Evolutionary conservation across 805 yeast genomes (phyloP).

Genomic region (Debaryomyces maramus): DNA sequence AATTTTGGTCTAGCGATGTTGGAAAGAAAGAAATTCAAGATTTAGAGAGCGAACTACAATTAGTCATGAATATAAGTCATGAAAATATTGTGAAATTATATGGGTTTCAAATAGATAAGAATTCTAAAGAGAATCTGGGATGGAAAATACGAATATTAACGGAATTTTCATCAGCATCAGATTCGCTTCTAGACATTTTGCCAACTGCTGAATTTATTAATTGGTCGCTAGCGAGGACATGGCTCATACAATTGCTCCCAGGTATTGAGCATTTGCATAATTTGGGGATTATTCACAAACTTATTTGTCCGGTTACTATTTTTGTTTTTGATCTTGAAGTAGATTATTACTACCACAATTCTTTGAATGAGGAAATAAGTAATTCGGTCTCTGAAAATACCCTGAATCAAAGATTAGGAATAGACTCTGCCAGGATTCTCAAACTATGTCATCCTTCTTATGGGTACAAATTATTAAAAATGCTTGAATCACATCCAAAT

Average conservation of each 20-base stretch:
- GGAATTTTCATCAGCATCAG: slow-evolving; percentile 55
- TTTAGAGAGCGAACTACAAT: slow-evolving; percentile 75
- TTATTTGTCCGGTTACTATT: slow-evolving; percentile 59
- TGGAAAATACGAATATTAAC: slow-evolving; percentile 74
- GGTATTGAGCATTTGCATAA: slow-evolving; percentile 84
- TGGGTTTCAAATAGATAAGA: slow-evolving; percentile 72
- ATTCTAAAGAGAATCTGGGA: slow-evolving; percentile 32
- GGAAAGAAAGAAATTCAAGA: slow-evolving; percentile 75
- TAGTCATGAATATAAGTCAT: slow-evolving; percentile 56
- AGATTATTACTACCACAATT: slow-evolving; percentile 34
- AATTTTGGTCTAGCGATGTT: slow-evolving; percentile 66
- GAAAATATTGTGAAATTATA: slow-evolving; percentile 64
- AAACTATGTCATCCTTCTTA: slow-evolving; percentile 62
- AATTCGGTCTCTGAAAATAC: slow-evolving; percentile 3
- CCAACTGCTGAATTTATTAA: slow-evolving; percentile 66
- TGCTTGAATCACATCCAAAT: slow-evolving; percentile 26
- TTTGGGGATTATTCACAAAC: slow-evolving; percentile 76
- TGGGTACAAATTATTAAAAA: slow-evolving; percentile 30
- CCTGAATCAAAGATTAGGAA: slow-evolving; percentile 1
- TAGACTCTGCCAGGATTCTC: slow-evolving; percentile 53
- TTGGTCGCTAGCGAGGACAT: slow-evolving; percentile 75
- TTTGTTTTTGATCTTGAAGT: slow-evolving; percentile 20
- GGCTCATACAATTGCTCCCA: slow-evolving; percentile 86
- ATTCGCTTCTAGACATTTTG: slow-evolving; percentile 63
- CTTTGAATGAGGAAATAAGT: slow-evolving; percentile 45